phyloP scores from a whole-genome alignment of 805 yeast genomes.

The Wickerhamomyces silvicola region DNA sequence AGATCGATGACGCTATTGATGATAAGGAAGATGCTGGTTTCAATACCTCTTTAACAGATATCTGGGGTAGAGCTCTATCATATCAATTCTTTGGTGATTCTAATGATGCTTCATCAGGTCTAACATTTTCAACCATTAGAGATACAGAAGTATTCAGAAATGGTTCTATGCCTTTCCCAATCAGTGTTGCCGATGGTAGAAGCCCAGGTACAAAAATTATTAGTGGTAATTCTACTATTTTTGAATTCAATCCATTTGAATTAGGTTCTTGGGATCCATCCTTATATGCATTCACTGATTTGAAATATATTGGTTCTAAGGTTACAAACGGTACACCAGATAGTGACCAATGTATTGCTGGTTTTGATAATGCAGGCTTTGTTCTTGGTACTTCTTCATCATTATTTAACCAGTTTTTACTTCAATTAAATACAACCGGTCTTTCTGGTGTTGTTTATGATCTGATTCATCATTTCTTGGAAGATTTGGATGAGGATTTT shows the following conservation, averaged over 20 bases:
- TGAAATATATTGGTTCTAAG: conserved; percentile 64
- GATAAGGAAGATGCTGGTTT: conserved; percentile 59
- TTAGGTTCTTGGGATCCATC: conserved; percentile 88
- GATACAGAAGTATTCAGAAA: conserved; percentile 53
- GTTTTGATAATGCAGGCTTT: conserved; percentile 79
- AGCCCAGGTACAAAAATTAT: conserved; percentile 53
- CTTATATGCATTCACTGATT: conserved; percentile 55
- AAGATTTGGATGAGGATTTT: conserved; percentile 40
- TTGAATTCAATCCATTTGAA: conserved; percentile 60
- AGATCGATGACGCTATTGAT: conserved; percentile 45
- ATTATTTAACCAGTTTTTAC: conserved; percentile 61
- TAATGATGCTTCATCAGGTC: conserved; percentile 57
- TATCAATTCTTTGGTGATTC: conserved; percentile 62
- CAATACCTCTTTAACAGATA: conserved; percentile 61
- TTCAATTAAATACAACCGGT: conserved; percentile 50
- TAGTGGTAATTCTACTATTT: conserved; percentile 60
- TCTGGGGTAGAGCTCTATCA: conserved; percentile 74
- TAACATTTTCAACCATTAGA: conserved; percentile 51
- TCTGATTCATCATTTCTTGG: conserved; percentile 40
- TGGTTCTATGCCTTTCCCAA: conserved; percentile 68
- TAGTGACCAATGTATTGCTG: conserved; percentile 47
- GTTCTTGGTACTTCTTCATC: conserved; percentile 80
- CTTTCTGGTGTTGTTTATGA: conserved; percentile 39
- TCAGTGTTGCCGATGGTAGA: conserved; percentile 59
- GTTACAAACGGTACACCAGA: conserved; percentile 53